A percentile compares a stretch with the other conserved stretches of the same genome.
Evolutionary conservation across 352 stramenopile genomes (phyloP).

Genomic region (Aphanomyces invadans): DNA sequence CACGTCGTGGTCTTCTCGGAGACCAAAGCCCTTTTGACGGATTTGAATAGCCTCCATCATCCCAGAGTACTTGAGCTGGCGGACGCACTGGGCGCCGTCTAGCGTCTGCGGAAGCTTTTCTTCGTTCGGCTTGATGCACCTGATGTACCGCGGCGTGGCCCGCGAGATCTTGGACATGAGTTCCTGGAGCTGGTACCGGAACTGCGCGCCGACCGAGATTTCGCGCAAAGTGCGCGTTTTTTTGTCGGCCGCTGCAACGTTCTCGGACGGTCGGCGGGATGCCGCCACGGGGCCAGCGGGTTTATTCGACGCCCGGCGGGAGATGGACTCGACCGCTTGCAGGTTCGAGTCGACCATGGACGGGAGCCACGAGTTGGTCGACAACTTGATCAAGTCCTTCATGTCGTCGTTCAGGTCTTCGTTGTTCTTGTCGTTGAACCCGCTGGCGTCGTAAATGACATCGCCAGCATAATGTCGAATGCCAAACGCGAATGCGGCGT

Average conservation of each 20-base stretch:
- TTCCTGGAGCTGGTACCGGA: slow-evolving; percentile 83
- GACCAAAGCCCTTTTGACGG: slow-evolving; percentile 76
- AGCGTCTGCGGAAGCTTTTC: slow-evolving; percentile 68
- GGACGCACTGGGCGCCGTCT: slow-evolving; percentile 74
- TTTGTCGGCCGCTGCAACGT: slow-evolving; percentile 32
- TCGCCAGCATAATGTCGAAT: slow-evolving; percentile 90
- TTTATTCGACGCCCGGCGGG: slow-evolving; percentile 18
- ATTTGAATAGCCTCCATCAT: slow-evolving; percentile 91
- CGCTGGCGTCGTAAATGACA: slow-evolving; percentile 95
- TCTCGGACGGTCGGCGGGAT: slow-evolving; percentile 50
- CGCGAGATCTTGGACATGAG: slow-evolving; percentile 86
- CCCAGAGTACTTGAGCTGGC: slow-evolving; percentile 85
- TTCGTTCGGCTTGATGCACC: slow-evolving; percentile 86
- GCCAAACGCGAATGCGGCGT: slow-evolving; percentile 81
- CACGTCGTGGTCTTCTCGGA: slow-evolving; percentile 84
- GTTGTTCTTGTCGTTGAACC: slow-evolving; percentile 99
- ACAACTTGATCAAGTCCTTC: slow-evolving; percentile 88
- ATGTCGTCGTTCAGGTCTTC: slow-evolving; percentile 94
- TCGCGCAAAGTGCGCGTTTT: slow-evolving; percentile 82
- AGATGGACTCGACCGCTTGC: slow-evolving; percentile 75
- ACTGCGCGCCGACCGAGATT: slow-evolving; percentile 80
- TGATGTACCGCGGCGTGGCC: slow-evolving; percentile 81
- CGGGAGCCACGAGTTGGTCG: slow-evolving; percentile 70
- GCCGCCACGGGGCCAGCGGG: slow-evolving; percentile 40
- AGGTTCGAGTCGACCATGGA: slow-evolving; percentile 82